Evolutionary conservation across 176 grass and related monocot genomes (phyloP), one percentile per base, ranked within the genome.

Genomic region (Ampelocalamus luodianensis): DNA sequence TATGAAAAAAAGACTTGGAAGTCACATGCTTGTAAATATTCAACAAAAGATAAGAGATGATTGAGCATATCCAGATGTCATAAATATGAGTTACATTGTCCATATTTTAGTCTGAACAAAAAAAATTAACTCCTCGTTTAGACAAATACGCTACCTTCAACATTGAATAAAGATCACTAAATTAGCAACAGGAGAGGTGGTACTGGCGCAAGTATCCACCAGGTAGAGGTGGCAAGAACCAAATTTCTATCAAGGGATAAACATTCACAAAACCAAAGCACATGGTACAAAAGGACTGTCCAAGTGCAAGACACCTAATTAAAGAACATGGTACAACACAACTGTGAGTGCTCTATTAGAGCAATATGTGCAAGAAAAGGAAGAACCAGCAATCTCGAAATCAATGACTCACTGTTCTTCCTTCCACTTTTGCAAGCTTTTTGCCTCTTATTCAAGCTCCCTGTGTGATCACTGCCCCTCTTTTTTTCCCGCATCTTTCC

Each of bases 381-480:
- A 74, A 72, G 16, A 34, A 17, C 4, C 27, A 36, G 8, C 1
- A 54, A 51, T 38, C 27, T 64, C 5, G 43, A 74, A 51, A 15
- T 16, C 16, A 74, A 49, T 17, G 80, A 51, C 29, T 85, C 18
- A 69, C 12, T 9, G 7, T 49, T 79, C 1, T 61, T 71, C 39
- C 22, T 71, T 85, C 54, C 32, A 4, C 68, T 71, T 8, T 5
- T 63, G 5, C 26, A 36, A 17, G 54, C 67, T n/a, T 53, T 86
- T 23, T 71, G 54, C 42, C 13, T 75, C 76, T 77, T 79, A 51
- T 27, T 86, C 40, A 86, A 32, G 8, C 65, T n/a, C 50, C 40
- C 17, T 1, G 65, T 71, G 74, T 1, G 56, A 14, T 70, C 18
- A 48, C 11, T 13, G 49, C 14, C 13, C 66, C 5, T 6, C 3